A percentile compares a stretch with the other conserved stretches of the same genome.
phyloP scores from a whole-genome alignment of 768 basidiomycete species.

The Mycena haematopus region DNA sequence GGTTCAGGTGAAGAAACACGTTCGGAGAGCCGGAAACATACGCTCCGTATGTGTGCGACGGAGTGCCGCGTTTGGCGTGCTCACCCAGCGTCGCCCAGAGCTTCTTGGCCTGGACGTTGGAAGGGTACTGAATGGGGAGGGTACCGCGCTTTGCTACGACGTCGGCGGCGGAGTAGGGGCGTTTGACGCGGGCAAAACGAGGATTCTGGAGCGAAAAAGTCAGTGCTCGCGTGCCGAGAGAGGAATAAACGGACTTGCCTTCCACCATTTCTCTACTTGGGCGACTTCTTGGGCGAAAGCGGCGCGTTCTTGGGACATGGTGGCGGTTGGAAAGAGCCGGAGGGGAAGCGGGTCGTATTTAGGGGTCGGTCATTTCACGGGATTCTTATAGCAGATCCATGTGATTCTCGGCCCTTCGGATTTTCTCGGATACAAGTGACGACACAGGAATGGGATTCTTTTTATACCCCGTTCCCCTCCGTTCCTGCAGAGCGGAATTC shows the following conservation, averaged over 20 bases:
- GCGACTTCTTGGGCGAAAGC: slow-evolving; percentile 83
- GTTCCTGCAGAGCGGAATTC: neutral
- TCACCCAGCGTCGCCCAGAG: slow-evolving; percentile 76
- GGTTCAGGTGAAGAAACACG: neutral
- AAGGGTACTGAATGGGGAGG: slow-evolving; percentile 84
- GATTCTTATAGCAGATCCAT: slow-evolving; percentile 11
- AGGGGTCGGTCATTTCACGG: slow-evolving; percentile 1
- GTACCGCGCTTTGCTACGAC: slow-evolving; percentile 96
- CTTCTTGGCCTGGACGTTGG: slow-evolving; percentile 86
- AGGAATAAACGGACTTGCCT: slow-evolving; percentile 57
- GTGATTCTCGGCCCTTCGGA: slow-evolving; percentile 15
- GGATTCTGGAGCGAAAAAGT: slow-evolving; percentile 59
- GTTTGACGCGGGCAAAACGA: slow-evolving; percentile 84
- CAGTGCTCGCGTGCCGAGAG: slow-evolving; percentile 8
- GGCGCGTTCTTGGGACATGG: slow-evolving; percentile 71
- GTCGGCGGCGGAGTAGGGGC: slow-evolving; percentile 92
- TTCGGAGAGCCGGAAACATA: slow-evolving; percentile 58
- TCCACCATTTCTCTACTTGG: slow-evolving; percentile 90
- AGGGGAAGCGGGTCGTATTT: slow-evolving; percentile 20
- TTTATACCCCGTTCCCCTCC: slow-evolving; percentile 4
- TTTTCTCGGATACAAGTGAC: slow-evolving; percentile 1
- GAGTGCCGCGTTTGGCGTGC: slow-evolving; percentile 78
- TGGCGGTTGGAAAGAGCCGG: slow-evolving; percentile 28
- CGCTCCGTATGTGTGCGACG: slow-evolving; percentile 98
- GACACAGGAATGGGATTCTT: neutral